phyloP scores from a whole-genome alignment of 768 basidiomycete species.

The Lyophyllum shimeji region DNA sequence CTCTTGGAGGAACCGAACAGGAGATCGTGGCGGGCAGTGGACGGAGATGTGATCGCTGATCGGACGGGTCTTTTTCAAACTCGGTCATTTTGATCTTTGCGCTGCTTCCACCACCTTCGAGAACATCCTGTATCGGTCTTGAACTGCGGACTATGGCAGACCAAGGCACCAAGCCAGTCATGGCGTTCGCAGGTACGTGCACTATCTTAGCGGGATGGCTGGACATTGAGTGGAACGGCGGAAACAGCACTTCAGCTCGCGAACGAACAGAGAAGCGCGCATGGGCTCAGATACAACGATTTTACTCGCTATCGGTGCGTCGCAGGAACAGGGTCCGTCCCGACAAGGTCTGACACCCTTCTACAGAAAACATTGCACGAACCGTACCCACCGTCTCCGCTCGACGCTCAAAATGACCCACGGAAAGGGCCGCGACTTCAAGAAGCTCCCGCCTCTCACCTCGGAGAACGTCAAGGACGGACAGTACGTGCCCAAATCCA shows the following conservation, averaged over 20 bases:
- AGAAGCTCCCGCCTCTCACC: slow-evolving; percentile 69
- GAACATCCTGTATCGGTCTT: slow-evolving; percentile 6
- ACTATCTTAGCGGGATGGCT: neutral
- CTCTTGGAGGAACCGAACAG: neutral
- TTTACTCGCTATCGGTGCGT: slow-evolving; percentile 78
- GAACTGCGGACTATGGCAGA: slow-evolving; percentile 28
- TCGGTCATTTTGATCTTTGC: slow-evolving; percentile 5
- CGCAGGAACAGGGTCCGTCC: neutral
- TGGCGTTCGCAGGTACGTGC: slow-evolving; percentile 37
- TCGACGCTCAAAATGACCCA: slow-evolving; percentile 84
- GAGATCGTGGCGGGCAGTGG: neutral
- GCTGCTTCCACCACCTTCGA: slow-evolving; percentile 11
- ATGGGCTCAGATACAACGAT: slow-evolving; percentile 91
- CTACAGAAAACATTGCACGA: slow-evolving; percentile 84
- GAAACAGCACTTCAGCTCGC: slow-evolving; percentile 72
- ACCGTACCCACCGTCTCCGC: slow-evolving; percentile 85
- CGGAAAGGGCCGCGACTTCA: slow-evolving; percentile 89
- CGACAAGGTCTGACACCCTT: neutral
- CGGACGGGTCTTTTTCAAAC: neutral
- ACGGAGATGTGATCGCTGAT: neutral
- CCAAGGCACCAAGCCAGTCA: slow-evolving; percentile 18
- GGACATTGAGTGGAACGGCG: slow-evolving; percentile 1
- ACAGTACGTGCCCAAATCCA: slow-evolving; percentile 55
- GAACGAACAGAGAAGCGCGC: slow-evolving; percentile 87
- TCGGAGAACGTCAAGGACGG: slow-evolving; percentile 76